phyloP scores from a whole-genome alignment of 106 monocot genomes.

The Allium sativum region DNA sequence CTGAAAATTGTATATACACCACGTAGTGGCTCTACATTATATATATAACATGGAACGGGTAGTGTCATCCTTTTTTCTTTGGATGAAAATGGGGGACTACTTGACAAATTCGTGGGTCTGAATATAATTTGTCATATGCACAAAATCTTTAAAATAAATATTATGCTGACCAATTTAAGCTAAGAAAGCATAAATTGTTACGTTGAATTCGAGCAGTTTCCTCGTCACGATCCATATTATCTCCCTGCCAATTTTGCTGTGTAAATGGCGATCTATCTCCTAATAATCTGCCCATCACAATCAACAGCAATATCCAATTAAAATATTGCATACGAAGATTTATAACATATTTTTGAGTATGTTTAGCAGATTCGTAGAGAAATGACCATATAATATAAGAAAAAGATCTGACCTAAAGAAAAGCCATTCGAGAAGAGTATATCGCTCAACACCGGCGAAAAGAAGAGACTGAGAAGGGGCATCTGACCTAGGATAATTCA shows the following conservation, averaged over 20 bases:
- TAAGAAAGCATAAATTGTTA: constrained; percentile 8
- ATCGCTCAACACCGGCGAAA: constrained; percentile 88
- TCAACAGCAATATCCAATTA: background rate
- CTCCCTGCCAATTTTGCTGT: constrained; percentile 84
- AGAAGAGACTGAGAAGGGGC: constrained; percentile 49
- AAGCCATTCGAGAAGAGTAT: constrained; percentile 93
- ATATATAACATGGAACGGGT: too few species aligned
- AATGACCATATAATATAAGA: background rate
- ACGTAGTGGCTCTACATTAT: too few species aligned
- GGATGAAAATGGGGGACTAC: too few species aligned
- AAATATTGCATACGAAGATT: too few species aligned
- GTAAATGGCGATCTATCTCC: constrained; percentile 91
- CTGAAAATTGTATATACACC: too few species aligned
- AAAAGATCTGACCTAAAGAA: constrained; percentile 63
- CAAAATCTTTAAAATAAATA: too few species aligned
- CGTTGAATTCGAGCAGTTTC: constrained; percentile 12
- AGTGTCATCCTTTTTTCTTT: too few species aligned
- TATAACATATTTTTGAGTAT: too few species aligned
- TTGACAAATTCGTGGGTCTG: too few species aligned
- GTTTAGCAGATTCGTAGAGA: background rate
- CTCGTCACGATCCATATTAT: constrained; percentile 6
- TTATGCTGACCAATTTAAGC: background rate
- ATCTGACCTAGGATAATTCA: constrained; percentile 13
- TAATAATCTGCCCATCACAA: constrained; percentile 42
- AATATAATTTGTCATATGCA: too few species aligned